Evolutionary conservation across 108 stramenopile species (phyloP), one percentile per base, ranked within the genome.

Genomic region (Cyclostephanos tholiformis): DNA sequence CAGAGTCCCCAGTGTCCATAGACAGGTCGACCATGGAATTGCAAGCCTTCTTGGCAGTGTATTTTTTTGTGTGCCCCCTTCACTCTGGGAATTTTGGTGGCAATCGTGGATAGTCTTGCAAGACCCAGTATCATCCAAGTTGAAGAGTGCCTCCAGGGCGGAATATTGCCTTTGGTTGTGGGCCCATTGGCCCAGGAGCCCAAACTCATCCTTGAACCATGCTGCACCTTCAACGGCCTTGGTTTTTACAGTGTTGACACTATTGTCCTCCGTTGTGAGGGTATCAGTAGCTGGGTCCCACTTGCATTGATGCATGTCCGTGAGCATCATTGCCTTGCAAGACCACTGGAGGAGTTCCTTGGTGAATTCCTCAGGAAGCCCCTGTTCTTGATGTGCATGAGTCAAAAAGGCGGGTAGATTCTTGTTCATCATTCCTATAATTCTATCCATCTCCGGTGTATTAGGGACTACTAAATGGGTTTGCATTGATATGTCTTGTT

Each of bases 141-240:
- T n/a, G n/a, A n/a, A n/a, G n/a, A n/a, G n/a, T n/a, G n/a, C n/a
- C n/a, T n/a, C n/a, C n/a, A n/a, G n/a, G n/a, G n/a, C n/a, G n/a
- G n/a, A n/a, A n/a, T n/a, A n/a, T n/a, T n/a, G n/a, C n/a, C n/a
- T n/a, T n/a, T n/a, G n/a, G n/a, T n/a, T n/a, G n/a, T n/a, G n/a
- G n/a, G n/a, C n/a, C n/a, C n/a, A n/a, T 26, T 8, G 2, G 2
- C 12, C 25, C 2, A 25, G 56, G 2, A 25, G 12, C 20, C 56
- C 56, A 12, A 57, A 26, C 25, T 57, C 56, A 57, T 57, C 56
- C 56, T 57, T 57, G 26, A 25, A 57, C 56, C 56, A 57, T 8
- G 56, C 20, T 12, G 56, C 25, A 2, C 12, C 12, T 57, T 57
- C 56, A 22, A 57, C 6, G 5, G 12, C 25, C 56, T 2, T 2